Base-by-base conservation (phyloP, 2,329 filamentous ascomycete species). In the Aspergillus alliaceus region DNA sequence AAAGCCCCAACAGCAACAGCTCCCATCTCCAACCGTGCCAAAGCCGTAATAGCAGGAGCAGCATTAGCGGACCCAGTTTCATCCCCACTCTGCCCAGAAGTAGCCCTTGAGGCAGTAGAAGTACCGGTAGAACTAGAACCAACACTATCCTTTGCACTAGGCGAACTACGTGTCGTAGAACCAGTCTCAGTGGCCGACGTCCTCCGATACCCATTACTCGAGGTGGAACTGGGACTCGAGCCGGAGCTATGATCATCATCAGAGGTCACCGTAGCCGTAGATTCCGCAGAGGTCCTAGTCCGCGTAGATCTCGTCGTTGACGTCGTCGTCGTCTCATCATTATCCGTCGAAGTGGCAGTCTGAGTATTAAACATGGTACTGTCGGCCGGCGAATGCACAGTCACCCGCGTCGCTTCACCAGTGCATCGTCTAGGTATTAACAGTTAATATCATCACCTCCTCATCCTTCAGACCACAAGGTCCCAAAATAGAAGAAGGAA, bases 371-470 rank as follows among this genome's bases (percentile, higher is more conserved):
- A 25, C 39, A 42, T 42, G 0, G 22, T 42, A 14, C 39, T 42
- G 20, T 22, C 39, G 14, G 12, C 20, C 1, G 58, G 56, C 8
- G 56, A 49, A n/a, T 58, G 48, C 14, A 60, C 50, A 2, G 58
- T 60, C 12, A 58, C 39, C 2, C 32, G 11, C 1, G 58, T 60
- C 1, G 56, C 52, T 25, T 40, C 37, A 4, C 58, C 56, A 5
- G 49, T 58, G 31, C 56, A 60, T 6, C 52, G 35, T 18, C 56
- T 55, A 31, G 15, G 9, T 51, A n/a, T n/a, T n/a, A n/a, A n/a
- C n/a, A n/a, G n/a, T n/a, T n/a, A n/a, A n/a, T n/a, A n/a, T n/a
- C n/a, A n/a, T n/a, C n/a, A n/a, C n/a, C n/a, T n/a, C n/a, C n/a
- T n/a, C n/a, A n/a, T n/a, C n/a, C n/a, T n/a, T n/a, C n/a, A n/a